Evolutionary conservation across 768 basidiomycete genomes (phyloP), one percentile per base, ranked within the genome.

Genomic region (Piloderma croceum): DNA sequence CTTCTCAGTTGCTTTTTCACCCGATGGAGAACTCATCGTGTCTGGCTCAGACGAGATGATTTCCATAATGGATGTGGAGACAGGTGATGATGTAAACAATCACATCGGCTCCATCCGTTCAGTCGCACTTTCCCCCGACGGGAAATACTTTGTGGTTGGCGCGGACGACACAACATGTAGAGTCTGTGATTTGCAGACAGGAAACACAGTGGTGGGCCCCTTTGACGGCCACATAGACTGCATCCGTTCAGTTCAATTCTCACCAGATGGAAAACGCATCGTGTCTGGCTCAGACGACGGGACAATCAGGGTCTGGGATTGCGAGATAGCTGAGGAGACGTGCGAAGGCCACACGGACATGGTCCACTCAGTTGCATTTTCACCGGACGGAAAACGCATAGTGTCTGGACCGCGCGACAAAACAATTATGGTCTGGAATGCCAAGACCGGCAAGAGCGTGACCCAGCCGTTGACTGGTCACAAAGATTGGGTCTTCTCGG

Each of bases 111-210:
- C 9, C 9, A 36, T 47, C 6, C n/a, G 12, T 6, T 34, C 41
- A 23, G 33, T 42, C 5, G 41, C 41, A 35, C 35, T 6, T 42
- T 35, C 41, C 11, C 41, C 41, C 13, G 33, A 42, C 35, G 41
- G 41, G 22, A 44, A n/a, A 12, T 3, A 21, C 56, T 51, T 37
- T 61, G 70, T 41, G 10, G 41, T 39, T 5, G 42, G 45, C 15
- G 62, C 61, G 19, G 48, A 64, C 17, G 70, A 72, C 35, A 23
- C 31, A 6, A 33, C 22, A 6, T 21, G 40, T 2, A 20, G 39
- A 18, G 10, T 57, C 10, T 58, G 56, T 52, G 36, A 46, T 32
- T 24, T 37, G 11, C 11, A 21, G 13, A 33, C 24, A 25, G 68
- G 70, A 44, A 61, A n/a, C n/a, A n/a, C n/a, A n/a, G n/a, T n/a